Base-by-base conservation (phyloP, 768 basidiomycete species). In the Lactarius deliciosus region DNA sequence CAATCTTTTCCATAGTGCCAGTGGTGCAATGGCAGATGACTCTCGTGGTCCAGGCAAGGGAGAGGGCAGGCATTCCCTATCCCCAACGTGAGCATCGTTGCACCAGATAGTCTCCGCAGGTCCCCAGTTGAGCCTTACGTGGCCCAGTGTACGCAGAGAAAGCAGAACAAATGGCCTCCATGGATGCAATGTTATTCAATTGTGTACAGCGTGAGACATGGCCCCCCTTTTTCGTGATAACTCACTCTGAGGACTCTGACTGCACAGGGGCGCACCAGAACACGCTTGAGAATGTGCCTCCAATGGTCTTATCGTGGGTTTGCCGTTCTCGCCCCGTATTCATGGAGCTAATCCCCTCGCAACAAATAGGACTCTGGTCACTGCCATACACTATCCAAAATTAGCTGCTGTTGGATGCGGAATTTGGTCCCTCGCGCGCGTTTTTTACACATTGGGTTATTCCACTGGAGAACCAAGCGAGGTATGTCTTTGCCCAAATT, bases 61-160 rank as follows among this genome's bases (percentile, higher is more conserved):
- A 74, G 61, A 77, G 71, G 11, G 82, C 90, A 34, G 79, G 81
- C 7, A 81, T 93, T 63, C 72, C 76, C 15, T 92, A 91, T 72
- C 91, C 91, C 38, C 89, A 87, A 72, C 54, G 90, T 88, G 70
- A 68, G 83, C 76, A 8, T 7, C 36, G 9, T 2, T 36, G 38
- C 32, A 10, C 18, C 13, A 1, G 28, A 15, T 32, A 5, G 15
- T 32, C 20, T 43, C 50, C 50, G 47, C 25, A 30, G 3, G 16
- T n/a, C 30, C 63, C 0, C 1, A 15, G 60, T 15, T 41, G 18
- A 56, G 43, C 25, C 16, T 34, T 57, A 13, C 60, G 15, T 8
- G 53, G n/a, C 63, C 34, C 4, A 91, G 87, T 84, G 57, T 92
- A 92, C 68, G 91, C 90, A 5, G 88, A 90, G 43, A 84, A 86